Evolutionary conservation across 2,329 filamentous ascomycete species (phyloP).

Genomic region (Xylaria sp.): DNA sequence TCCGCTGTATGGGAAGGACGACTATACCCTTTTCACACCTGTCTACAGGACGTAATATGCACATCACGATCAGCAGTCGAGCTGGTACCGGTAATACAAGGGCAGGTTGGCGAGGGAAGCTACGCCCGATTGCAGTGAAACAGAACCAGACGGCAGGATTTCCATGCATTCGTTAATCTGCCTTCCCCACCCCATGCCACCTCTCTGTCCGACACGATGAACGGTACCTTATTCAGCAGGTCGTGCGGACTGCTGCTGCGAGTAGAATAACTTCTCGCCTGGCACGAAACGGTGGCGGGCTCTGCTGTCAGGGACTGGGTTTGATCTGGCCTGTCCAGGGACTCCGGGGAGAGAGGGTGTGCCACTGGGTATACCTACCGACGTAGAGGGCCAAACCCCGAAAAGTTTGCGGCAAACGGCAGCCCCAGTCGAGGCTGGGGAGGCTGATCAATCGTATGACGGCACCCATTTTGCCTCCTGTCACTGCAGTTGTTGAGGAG

Average conservation of each 20-base stretch:
- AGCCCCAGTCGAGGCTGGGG: slow-evolving; percentile 28
- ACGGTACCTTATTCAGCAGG: slow-evolving; percentile 31
- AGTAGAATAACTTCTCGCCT: slow-evolving; percentile 27
- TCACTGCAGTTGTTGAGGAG: slow-evolving; percentile 17
- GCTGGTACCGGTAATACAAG: slow-evolving; percentile 30
- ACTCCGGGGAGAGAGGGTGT: slow-evolving; percentile 25
- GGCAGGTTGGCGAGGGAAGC: slow-evolving; percentile 26
- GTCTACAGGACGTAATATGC: slow-evolving; percentile 31
- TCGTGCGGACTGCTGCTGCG: slow-evolving; percentile 19
- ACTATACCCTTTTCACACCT: slow-evolving; percentile 31
- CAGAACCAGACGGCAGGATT: slow-evolving; percentile 31
- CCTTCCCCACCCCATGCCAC: slow-evolving; percentile 30
- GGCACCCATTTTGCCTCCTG: slow-evolving; percentile 15
- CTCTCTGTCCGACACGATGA: slow-evolving; percentile 32
- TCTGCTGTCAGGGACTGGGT: slow-evolving; percentile 29
- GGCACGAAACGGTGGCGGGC: slow-evolving; percentile 30
- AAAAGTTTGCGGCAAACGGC: slow-evolving; percentile 33
- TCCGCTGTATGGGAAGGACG: slow-evolving; percentile 23
- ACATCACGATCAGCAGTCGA: slow-evolving; percentile 30
- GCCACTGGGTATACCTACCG: slow-evolving; percentile 29
- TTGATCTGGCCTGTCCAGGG: slow-evolving; percentile 30
- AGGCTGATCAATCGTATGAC: slow-evolving; percentile 25
- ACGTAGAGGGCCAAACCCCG: slow-evolving; percentile 25
- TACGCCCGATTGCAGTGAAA: slow-evolving; percentile 37
- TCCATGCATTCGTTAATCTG: slow-evolving; percentile 35